A percentile compares a stretch with the other conserved stretches of the same genome.
Evolutionary conservation across 2,329 filamentous ascomycete species (phyloP).

Genomic region (Cladosporium sp.): DNA sequence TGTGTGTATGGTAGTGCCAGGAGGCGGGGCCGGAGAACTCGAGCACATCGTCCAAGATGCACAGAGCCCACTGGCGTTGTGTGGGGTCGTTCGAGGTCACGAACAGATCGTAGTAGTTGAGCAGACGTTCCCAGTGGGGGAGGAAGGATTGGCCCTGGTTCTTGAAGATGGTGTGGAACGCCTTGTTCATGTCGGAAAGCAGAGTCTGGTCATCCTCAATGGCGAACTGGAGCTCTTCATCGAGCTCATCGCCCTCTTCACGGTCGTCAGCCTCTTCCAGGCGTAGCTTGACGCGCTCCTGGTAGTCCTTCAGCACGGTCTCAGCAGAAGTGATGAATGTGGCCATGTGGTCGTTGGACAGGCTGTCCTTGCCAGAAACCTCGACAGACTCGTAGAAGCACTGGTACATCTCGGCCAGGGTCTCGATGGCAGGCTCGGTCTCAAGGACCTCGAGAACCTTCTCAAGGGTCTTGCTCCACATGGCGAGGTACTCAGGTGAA

Average conservation of each 20-base stretch:
- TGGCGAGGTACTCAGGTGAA: constrained; percentile 73
- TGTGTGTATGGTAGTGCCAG: constrained; percentile 81
- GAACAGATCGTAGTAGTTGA: constrained; percentile 83
- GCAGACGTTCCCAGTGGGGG: constrained; percentile 80
- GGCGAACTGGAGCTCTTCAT: constrained; percentile 81
- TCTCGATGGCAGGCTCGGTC: constrained; percentile 93
- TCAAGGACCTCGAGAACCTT: constrained; percentile 92
- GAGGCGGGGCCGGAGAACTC: constrained; percentile 93
- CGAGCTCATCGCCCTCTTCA: constrained; percentile 73
- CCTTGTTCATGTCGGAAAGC: constrained; percentile 99
- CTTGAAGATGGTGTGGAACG: constrained; percentile 98
- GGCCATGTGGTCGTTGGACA: constrained; percentile 76
- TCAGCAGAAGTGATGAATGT: constrained; percentile 84
- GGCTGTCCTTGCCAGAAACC: constrained; percentile 81
- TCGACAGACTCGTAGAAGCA: constrained; percentile 99
- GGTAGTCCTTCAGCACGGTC: constrained; percentile 89
- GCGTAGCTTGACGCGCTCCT: constrained; percentile 77
- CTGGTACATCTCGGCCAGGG: constrained; percentile 97
- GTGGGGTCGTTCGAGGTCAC: constrained; percentile 79
- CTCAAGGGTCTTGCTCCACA: constrained; percentile 84
- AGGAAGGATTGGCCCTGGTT: constrained; percentile 86
- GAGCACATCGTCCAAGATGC: constrained; percentile 96
- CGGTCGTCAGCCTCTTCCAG: constrained; percentile 80
- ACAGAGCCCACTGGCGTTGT: constrained; percentile 97
- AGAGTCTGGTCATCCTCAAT: constrained; percentile 97